phyloP scores from a whole-genome alignment of 1,284 basidiomycete species.

The Leccinum colubrinum region DNA sequence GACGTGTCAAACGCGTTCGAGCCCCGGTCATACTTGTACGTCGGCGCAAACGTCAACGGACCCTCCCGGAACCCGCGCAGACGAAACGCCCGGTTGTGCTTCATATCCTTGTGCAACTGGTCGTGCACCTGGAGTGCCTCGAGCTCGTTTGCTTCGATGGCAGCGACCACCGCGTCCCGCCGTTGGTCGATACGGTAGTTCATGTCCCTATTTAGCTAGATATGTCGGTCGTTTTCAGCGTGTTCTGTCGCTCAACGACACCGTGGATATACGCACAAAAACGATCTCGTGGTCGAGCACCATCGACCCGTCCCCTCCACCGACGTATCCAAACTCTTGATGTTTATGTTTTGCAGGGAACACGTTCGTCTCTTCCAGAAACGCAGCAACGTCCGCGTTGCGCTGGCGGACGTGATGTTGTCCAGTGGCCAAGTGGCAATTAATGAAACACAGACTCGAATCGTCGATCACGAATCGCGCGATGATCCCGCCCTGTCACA shows the following conservation, averaged over 20 bases:
- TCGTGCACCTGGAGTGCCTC: constrained; percentile 74
- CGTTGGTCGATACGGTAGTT: constrained; percentile 95
- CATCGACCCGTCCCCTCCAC: constrained; percentile 93
- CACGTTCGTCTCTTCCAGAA: constrained; percentile 79
- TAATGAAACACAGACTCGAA: constrained; percentile 91
- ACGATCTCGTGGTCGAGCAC: constrained; percentile 94
- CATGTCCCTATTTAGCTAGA: constrained; percentile 75
- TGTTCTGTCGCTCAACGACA: not conserved
- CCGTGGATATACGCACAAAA: constrained; percentile 60
- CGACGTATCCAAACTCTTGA: constrained; percentile 68
- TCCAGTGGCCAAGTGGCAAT: constrained; percentile 95
- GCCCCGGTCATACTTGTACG: constrained; percentile 92
- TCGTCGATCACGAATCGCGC: constrained; percentile 90
- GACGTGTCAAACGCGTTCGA: constrained; percentile 83
- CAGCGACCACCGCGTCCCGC: constrained; percentile 74
- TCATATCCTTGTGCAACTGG: constrained; percentile 89
- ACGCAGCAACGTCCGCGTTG: constrained; percentile 84
- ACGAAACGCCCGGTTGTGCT: constrained; percentile 81
- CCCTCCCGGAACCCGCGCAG: constrained; percentile 85
- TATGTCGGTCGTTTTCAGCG: not conserved
- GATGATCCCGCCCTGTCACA: constrained; percentile 80
- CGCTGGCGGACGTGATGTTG: constrained; percentile 80
- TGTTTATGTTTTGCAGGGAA: constrained; percentile 46
- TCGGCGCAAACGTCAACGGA: constrained; percentile 80
- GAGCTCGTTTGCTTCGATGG: constrained; percentile 66